These are phyloP conservation scores for Hippophae tibetana DNA, from an alignment of 306 rosid species.

Conservation along the genomic window DNA sequence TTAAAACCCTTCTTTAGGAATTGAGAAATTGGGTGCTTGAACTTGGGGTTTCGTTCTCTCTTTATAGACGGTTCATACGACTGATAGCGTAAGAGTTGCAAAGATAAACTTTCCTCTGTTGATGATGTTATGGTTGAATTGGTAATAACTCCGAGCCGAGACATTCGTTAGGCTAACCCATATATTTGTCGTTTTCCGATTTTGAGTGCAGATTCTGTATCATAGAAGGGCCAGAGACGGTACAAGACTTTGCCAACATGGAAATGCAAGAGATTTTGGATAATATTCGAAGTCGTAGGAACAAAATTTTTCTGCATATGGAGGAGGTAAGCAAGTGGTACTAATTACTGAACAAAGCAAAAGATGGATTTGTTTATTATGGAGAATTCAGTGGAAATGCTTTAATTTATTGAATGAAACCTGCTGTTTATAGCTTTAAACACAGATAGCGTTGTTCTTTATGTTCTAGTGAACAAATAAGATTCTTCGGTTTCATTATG, in stretches of 20 bases:
- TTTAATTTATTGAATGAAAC: neutral
- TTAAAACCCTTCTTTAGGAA: too few relatives aligned
- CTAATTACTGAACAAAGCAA: neutral
- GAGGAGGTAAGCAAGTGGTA: conserved; percentile 59
- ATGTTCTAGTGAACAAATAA: neutral
- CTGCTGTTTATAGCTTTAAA: too few relatives aligned
- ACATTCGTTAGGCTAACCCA: neutral
- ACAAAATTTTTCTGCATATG: conserved; percentile 88
- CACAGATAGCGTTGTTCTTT: neutral
- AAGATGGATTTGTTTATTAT: neutral
- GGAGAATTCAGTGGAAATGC: neutral
- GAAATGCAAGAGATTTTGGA: conserved; percentile 84
- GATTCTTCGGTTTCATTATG: neutral
- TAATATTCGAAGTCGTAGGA: conserved; percentile 81
- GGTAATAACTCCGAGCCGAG: neutral
- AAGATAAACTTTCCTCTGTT: too few relatives aligned
- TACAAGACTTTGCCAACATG: conserved; percentile 77
- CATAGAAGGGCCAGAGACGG: conserved; percentile 94
- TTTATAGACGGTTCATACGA: too few relatives aligned
- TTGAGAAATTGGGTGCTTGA: too few relatives aligned
- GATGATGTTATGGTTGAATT: neutral
- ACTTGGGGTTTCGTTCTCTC: too few relatives aligned
- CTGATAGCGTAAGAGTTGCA: too few relatives aligned
- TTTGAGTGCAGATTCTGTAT: conserved; percentile 64
- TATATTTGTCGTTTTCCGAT: neutral